Evolutionary conservation across 2,329 filamentous ascomycete genomes (phyloP), one percentile per base, ranked within the genome.

Genomic region (Aspergillus niger): DNA sequence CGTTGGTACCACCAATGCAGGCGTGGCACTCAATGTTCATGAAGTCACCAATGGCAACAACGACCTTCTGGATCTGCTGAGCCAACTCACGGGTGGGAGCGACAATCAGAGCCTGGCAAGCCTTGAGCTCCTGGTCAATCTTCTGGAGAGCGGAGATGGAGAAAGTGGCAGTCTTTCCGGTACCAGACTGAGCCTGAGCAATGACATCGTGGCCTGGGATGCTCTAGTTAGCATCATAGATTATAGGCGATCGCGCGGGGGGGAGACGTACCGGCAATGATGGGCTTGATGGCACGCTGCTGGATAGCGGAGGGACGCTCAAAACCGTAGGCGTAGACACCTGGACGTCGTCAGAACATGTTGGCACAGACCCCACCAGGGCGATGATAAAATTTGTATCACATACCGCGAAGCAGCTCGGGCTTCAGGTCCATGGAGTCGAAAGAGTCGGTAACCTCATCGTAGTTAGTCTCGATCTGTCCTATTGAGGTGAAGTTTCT

Each of bases 401-500:
- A 84, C 85, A 82, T 85, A 89, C 87, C 95, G 83, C 95, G 92
- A 79, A 99, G 92, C 77, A 99, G 91, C 86, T 99, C 95, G 69
- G 92, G 79, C 88, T 96, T 97, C 77, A 99, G 88, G 83, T 89
- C 89, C 95, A 99, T 99, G 75, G 93, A 87, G 83, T 99, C 95
- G 84, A 99, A 99, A 65, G 92, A 97, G 84, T 99, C 96, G 82
- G 95, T 94, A 76, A 94, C 93, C 88, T 98, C 93, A 87, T 99
- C 95, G 85, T 98, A 99, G 91, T 99, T 99, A 79, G 93, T 97
- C 88, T 99, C 96, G 87, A 99, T 99, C 85, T 96, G 92, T 83
- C 90, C 94, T 97, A 80, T 75, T 59, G 41, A 13, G 1, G 48
- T 39, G 53, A 63, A 60, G 57, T 50, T 15, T 41, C 36, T 61